A percentile compares a stretch with the other conserved stretches of the same genome.
Conservation (phyloP, 345 rosid species). For the Bretschneidera sinensis region DNA sequence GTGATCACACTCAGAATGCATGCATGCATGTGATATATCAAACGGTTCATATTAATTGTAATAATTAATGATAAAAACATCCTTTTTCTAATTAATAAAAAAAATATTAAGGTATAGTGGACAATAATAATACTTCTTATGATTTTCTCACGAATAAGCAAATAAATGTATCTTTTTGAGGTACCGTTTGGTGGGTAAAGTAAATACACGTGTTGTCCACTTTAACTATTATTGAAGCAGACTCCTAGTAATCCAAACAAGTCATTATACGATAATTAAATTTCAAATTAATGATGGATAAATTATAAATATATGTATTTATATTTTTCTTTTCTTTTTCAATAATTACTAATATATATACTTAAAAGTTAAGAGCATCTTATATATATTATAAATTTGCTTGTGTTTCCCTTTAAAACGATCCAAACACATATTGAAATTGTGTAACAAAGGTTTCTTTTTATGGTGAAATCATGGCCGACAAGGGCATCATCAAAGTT, state of each 20-base stretch:
- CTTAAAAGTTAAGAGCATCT: no score
- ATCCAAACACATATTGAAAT: constrained; percentile 12
- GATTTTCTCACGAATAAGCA: no score
- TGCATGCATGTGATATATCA: neutral
- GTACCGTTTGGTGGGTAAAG: no score
- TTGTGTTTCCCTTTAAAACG: constrained; percentile 13
- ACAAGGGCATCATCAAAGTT: constrained; percentile 47
- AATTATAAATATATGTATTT: neutral
- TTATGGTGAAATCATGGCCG: constrained; percentile 48
- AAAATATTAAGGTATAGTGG: neutral
- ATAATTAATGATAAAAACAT: neutral
- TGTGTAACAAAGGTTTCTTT: constrained; percentile 11
- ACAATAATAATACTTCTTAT: neutral
- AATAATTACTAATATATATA: no score
- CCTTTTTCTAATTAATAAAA: neutral
- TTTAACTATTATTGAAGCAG: constrained; percentile 27
- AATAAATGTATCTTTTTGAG: no score
- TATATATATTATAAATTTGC: neutral
- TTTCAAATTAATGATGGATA: neutral
- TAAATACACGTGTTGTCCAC: constrained; percentile 26
- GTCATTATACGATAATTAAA: constrained; percentile 21
- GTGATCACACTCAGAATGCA: no score
- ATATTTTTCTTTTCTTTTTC: no score
- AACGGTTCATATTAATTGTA: neutral
- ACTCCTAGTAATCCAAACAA: constrained; percentile 18